Evolutionary conservation across 768 basidiomycete species (phyloP), one percentile per base, ranked within the genome.

Genomic region (Lactifluus pinguis): DNA sequence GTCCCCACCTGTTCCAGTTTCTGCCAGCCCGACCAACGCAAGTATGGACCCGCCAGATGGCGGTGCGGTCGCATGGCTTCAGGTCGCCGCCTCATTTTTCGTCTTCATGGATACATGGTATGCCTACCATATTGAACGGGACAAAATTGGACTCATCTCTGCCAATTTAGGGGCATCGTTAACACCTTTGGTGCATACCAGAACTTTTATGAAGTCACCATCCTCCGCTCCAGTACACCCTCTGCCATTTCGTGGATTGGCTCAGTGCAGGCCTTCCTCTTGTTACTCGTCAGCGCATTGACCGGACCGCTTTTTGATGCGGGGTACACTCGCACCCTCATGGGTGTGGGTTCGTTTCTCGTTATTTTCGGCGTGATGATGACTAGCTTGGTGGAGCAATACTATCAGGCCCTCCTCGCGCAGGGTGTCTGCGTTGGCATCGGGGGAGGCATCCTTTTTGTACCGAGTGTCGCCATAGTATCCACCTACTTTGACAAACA

Each of bases 371-470:
- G 66, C 41, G 34, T 55, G 32, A 50, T 65, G 53, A 67, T 59
- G 63, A 64, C 63, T 13, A 67, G 66, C 54, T 49, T 66, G 11
- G 53, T 52, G 14, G 60, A 47, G 50, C 14, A 58, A 47, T 69
- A 64, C 52, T 67, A 53, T 29, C 67, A 81, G 73, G 63, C 76
- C 15, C 71, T 81, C 52, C 73, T 80, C n/a, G 63, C 70, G 21
- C 79, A 81, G 66, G 80, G 78, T 2, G 57, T 81, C n/a, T 66
- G 69, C 15, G 67, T 71, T 2, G 79, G 80, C 1, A 60, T 78
- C 13, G 78, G 71, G 6, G 70, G 72, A 3, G 82, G 80, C 14
- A 55, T 80, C 38, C 66, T 79, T 41, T 82, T 74, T 58, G 66
- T 80, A 15, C 80, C 80, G 0, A 72, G 76, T 44, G 62, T 76